Base-by-base conservation (phyloP, 257 asterid genomes). In the Solanum paucissectum region DNA sequence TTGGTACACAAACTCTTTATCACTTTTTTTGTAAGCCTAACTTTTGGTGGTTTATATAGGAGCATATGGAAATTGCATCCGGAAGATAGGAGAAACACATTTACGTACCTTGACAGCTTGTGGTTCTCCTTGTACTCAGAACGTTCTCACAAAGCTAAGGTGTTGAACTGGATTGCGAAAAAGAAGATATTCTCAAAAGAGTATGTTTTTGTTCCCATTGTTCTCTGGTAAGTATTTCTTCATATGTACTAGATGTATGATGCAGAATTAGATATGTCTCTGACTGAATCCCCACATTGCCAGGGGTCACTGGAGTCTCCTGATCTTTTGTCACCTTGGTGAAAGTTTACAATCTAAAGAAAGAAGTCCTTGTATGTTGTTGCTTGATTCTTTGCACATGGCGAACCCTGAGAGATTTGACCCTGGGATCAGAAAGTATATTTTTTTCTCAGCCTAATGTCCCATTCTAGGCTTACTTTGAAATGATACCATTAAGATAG, bases 231-330 rank as follows among this genome's bases (percentile, higher is more conserved):
- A 64, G 95, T 68, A 75, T 86, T 91, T 83, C 81, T 29, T 82
- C 83, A 66, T 68, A 58, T 79, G 85, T 79, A 79, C 25, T 44
- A 14, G 16, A 36, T 27, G 84, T 77, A 25, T 77, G 38, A 44
- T 44, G 66, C 52, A 44, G 25, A 79, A 25, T 44, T 79, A 25
- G 38, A 25, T 33, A 9, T 79, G 84, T 27, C 25, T 79, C 66
- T 32, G 49, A 87, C 81, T 73, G 83, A 36, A 76, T 55, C 87
- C 85, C 86, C 27, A 58, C 88, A 83, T 44, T 84, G 68, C 60
- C 87, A 95, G 98, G 98, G 85, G 92, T 44, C 98, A 94, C 88
- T 95, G 98, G 98, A 92, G 90, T 92, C 98, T 95, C 64, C 90
- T 95, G 74, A 95, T 95, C 91, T 91, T 94, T 58, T 95, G 98